Percentiles rank a stretch among this genome's conserved stretches.
These are phyloP conservation scores for Arctostaphylos glauca DNA, from an alignment of 148 eudicot genomes.

Conservation along the genomic window DNA sequence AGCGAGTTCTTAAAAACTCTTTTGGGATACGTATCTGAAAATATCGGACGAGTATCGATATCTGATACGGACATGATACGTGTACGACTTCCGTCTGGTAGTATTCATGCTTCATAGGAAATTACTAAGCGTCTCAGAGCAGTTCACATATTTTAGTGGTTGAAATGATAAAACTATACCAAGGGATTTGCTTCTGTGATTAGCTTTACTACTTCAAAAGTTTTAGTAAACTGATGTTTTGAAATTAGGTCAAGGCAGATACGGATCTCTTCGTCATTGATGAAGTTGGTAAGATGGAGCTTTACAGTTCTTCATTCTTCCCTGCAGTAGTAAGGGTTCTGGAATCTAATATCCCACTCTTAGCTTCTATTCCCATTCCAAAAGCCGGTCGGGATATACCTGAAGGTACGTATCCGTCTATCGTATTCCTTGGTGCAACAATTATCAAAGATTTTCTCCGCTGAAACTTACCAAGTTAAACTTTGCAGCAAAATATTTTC, in stretches of 20 bases:
- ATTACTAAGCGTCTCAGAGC: not conserved
- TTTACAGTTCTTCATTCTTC: slow-evolving; percentile 76
- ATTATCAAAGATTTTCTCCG: not conserved
- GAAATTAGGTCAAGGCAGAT: slow-evolving; percentile 70
- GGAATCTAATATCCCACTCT: slow-evolving; percentile 69
- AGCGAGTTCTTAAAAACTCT: too few relatives aligned
- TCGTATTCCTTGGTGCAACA: not conserved
- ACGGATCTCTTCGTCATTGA: slow-evolving; percentile 80
- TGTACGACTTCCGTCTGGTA: too few relatives aligned
- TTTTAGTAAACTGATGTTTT: not conserved
- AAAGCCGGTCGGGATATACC: slow-evolving; percentile 86
- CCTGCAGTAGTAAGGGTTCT: slow-evolving; percentile 80
- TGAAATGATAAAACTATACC: not conserved
- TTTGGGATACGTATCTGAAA: too few relatives aligned
- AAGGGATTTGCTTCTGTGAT: not conserved
- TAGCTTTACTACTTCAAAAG: not conserved
- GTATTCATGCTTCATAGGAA: not conserved
- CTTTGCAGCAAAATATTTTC: not conserved
- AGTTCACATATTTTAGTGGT: not conserved
- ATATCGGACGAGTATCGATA: too few relatives aligned
- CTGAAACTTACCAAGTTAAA: not conserved
- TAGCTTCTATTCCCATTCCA: slow-evolving; percentile 78
- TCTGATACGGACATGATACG: too few relatives aligned
- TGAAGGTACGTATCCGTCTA: slow-evolving; percentile 46
- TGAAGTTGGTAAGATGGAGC: slow-evolving; percentile 96